phyloP scores from a whole-genome alignment of 192 early-diverging fungal genomes.

The Umbelopsis sp. region DNA sequence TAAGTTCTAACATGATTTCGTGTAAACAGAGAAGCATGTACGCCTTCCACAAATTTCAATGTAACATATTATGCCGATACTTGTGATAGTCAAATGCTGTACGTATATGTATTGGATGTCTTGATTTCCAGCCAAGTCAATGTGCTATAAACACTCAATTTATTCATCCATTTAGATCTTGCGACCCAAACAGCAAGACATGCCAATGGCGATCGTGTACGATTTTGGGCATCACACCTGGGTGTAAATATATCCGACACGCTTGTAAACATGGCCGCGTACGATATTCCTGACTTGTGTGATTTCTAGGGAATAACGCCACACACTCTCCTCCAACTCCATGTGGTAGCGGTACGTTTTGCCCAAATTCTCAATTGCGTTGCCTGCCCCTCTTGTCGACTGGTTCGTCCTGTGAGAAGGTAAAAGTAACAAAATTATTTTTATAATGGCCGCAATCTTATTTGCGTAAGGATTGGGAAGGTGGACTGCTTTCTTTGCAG shows the following conservation, averaged over 20 bases:
- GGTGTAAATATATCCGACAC: conserved; percentile 15
- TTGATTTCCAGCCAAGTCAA: not conserved
- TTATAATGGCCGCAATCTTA: too few relatives aligned
- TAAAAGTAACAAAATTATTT: not conserved
- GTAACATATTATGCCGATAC: not conserved
- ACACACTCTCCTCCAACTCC: not conserved
- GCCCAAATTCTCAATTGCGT: not conserved
- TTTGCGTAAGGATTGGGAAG: too few relatives aligned
- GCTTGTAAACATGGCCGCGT: not conserved
- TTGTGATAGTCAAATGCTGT: conserved; percentile 6
- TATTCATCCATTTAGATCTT: not conserved
- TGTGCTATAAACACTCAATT: not conserved
- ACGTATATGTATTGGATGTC: not conserved
- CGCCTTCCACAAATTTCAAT: not conserved
- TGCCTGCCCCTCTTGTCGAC: not conserved
- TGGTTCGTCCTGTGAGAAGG: not conserved
- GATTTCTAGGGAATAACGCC: conserved; percentile 11
- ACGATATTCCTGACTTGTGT: not conserved
- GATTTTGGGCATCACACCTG: conserved; percentile 14
- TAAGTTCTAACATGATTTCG: not conserved
- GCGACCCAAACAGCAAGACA: not conserved
- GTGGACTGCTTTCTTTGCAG: too few relatives aligned
- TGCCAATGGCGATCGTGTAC: conserved; percentile 22
- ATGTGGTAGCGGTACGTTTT: not conserved
- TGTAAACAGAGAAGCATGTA: not conserved